Evolutionary conservation across 306 rosid genomes (phyloP).

Genomic region (Quercus agrifolia): DNA sequence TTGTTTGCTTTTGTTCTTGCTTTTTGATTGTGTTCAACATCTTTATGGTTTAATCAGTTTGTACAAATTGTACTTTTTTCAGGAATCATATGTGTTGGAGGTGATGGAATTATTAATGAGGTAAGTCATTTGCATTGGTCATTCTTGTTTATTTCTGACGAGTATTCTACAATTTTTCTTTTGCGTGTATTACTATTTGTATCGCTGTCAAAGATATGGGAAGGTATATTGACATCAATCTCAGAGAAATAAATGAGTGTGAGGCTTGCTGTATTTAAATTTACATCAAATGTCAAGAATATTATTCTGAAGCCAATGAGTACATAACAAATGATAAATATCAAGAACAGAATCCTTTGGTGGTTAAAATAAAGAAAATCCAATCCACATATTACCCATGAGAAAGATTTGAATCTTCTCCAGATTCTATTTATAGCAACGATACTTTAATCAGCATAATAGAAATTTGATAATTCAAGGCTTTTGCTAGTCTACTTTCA

Average conservation of each 20-base stretch:
- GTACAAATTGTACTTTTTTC: slow-evolving; percentile 26
- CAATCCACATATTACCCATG: no score
- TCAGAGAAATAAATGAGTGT: no score
- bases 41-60: slow-evolving; percentile 2
- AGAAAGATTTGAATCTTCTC: no score
- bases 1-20: slow-evolving; percentile 20
- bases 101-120: slow-evolving; percentile 99
- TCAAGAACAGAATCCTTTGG: no score
- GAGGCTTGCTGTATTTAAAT: no score
- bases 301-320: no score
- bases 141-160: slow-evolving; percentile 13
- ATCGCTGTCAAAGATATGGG: no score
- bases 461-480: background rate
- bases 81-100: slow-evolving; percentile 99
- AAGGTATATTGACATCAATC: no score
- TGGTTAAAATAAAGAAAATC: no score
- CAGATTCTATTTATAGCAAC: no score
- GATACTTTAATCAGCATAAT: background rate
- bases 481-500: background rate
- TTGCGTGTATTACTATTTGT: background rate
- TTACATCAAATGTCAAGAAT: no score
- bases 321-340: no score
- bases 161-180: background rate
- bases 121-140: slow-evolving; percentile 39
- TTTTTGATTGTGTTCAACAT: slow-evolving; percentile 21